phyloP scores from a whole-genome alignment of 129 eudicot genomes.

The Centrapalus pauciflorus region DNA sequence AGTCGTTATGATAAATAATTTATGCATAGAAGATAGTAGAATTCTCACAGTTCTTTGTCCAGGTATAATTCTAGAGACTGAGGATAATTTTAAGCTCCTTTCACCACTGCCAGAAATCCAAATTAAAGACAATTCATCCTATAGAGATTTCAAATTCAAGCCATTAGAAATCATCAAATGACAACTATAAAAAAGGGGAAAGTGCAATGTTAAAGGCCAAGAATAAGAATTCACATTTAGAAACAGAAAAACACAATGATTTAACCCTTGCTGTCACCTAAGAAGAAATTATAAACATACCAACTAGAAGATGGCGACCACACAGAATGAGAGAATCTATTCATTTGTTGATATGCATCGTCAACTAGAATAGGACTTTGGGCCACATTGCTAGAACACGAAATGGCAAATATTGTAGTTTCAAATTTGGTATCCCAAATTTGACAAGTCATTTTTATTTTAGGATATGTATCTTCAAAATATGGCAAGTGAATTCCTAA shows the following conservation, averaged over 20 bases:
- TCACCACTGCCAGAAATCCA: constrained; percentile 87
- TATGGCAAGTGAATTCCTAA: too few relatives aligned
- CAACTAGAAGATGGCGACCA: neutral
- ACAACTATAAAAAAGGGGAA: neutral
- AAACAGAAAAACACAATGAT: neutral
- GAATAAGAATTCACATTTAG: neutral
- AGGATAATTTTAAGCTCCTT: constrained; percentile 70
- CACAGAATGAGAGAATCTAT: neutral
- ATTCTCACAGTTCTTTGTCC: constrained; percentile 94
- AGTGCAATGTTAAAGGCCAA: neutral
- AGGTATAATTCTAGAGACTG: constrained; percentile 81
- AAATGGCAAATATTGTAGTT: too few relatives aligned
- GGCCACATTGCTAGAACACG: neutral
- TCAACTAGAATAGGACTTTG: neutral
- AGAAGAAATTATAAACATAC: neutral
- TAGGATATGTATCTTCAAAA: too few relatives aligned
- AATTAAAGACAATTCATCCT: constrained; percentile 72
- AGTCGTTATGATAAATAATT: neutral
- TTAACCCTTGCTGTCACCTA: neutral
- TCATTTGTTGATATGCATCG: neutral
- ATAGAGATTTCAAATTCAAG: constrained; percentile 11
- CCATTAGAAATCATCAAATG: constrained; percentile 14
- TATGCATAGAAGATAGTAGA: constrained; percentile 15
- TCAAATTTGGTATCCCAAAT: too few relatives aligned
- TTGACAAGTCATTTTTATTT: too few relatives aligned